Base-by-base conservation (phyloP, 108 stramenopile genomes). In the Chaetoceros muelleri region DNA sequence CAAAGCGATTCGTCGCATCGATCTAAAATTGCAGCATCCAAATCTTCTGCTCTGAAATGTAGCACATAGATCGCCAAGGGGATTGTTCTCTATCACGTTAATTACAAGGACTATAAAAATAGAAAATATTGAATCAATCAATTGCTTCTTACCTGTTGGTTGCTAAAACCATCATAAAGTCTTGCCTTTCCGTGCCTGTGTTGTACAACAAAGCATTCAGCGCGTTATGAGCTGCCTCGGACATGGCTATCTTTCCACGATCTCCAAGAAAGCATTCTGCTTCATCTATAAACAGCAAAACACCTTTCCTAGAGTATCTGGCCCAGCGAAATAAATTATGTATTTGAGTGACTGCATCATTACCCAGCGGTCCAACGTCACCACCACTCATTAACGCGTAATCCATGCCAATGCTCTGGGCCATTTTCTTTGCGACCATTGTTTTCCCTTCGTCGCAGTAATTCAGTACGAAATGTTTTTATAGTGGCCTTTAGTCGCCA, bases 311-410 rank as follows among this genome's bases (percentile, higher is more conserved):
- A 52, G 62, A 58, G 47, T 59, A 61, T 60, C 70, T 75, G 44
- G 90, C 90, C 90, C 90, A 92, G 16, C 61, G 46, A 55, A 92
- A 92, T 16, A 92, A 62, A 7, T 58, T 61, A 55, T 92, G 87
- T 24, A 92, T 81, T 56, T 87, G 79, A 0, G 80, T 85, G 27
- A 90, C 87, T 2, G 85, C 90, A 53, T 89, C 84, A 21, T 65
- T 51, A n/a, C 86, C 88, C 28, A 93, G 68, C 0, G 91, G 86
- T 26, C 82, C 88, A 18, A 93, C 80, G 53, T 93, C 91, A 28
- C 91, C 91, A 3, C 91, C 91, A 48, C 74, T 71, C 81, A 90
- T 81, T n/a, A 93, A 48, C 10, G 91, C 88, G 55, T 78, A 93
- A 58, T 90, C 91, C 55, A 90, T 74, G 24, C 84, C 87, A 49